phyloP scores from a whole-genome alignment of 1,284 basidiomycete genomes.

The Amylostereum chailletii region DNA sequence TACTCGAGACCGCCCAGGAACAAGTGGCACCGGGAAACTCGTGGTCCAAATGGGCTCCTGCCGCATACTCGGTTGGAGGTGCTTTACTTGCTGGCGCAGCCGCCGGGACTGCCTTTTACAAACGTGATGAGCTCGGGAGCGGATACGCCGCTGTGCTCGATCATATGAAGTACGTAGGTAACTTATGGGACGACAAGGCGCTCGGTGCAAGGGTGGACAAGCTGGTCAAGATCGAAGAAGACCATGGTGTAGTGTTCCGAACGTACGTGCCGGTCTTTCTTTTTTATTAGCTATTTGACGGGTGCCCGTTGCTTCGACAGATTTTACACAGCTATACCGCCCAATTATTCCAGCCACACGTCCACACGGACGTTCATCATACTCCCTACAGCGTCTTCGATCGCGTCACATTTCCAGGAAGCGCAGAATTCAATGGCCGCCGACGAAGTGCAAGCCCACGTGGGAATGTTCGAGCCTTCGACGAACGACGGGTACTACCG shows the following conservation, averaged over 20 bases:
- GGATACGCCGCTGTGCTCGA: constrained; percentile 78
- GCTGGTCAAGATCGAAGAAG: constrained; percentile 50
- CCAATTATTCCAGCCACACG: constrained; percentile 43
- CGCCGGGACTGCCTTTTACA: constrained; percentile 77
- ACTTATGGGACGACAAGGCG: constrained; percentile 74
- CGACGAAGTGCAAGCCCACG: constrained; percentile 85
- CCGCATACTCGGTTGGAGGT: constrained; percentile 59
- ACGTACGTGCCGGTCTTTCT: constrained; percentile 43
- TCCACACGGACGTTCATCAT: constrained; percentile 68
- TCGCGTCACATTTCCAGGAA: constrained; percentile 49
- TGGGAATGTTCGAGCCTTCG: constrained; percentile 77
- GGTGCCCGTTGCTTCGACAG: constrained; percentile 28
- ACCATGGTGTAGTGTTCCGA: constrained; percentile 62
- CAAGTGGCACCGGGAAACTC: constrained; percentile 5
- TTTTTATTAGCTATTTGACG: not conserved
- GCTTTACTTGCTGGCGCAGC: constrained; percentile 75
- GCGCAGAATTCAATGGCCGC: constrained; percentile 57
- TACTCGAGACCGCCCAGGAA: too few species aligned
- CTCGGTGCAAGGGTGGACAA: constrained; percentile 56
- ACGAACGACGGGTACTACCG: constrained; percentile 90
- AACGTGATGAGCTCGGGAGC: constrained; percentile 60
- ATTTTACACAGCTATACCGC: constrained; percentile 70
- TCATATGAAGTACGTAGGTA: constrained; percentile 87
- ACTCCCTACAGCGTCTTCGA: constrained; percentile 48
- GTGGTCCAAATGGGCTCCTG: constrained; percentile 60